These are phyloP conservation scores for Coprinopsis strossmayeri DNA, from an alignment of 768 basidiomycete genomes.

Conservation along the genomic window DNA sequence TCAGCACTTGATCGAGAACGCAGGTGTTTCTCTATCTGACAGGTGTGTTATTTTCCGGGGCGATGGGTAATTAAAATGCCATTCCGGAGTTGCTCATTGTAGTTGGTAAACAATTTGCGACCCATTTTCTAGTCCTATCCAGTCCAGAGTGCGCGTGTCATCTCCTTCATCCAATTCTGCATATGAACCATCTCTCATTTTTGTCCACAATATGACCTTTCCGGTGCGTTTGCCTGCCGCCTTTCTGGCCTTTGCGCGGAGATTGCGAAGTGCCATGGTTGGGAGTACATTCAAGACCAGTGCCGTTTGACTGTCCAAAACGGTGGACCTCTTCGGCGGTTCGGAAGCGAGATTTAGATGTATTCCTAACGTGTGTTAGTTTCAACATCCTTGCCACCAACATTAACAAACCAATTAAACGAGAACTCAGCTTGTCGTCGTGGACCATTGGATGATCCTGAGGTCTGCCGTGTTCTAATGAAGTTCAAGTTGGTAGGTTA, in stretches of 20 bases:
- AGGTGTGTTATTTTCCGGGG: neutral
- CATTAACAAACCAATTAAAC: slow-evolving; percentile 48
- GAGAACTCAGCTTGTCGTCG: slow-evolving; percentile 51
- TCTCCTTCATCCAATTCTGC: slow-evolving; percentile 39
- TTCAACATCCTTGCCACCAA: neutral
- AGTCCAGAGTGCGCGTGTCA: slow-evolving; percentile 52
- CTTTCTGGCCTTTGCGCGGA: slow-evolving; percentile 62
- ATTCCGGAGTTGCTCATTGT: neutral
- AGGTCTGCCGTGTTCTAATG: slow-evolving; percentile 53
- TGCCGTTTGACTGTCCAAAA: slow-evolving; percentile 15
- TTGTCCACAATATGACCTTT: slow-evolving; percentile 47
- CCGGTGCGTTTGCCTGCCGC: slow-evolving; percentile 25
- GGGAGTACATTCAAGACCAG: slow-evolving; percentile 50
- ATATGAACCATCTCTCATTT: slow-evolving; percentile 41
- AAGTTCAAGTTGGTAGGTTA: slow-evolving; percentile 5
- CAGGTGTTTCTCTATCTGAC: neutral
- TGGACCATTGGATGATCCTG: slow-evolving; percentile 25
- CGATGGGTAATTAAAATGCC: neutral
- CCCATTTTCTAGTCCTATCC: slow-evolving; percentile 66
- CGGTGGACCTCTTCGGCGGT: slow-evolving; percentile 7
- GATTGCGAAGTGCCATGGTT: slow-evolving; percentile 57
- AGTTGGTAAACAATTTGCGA: slow-evolving; percentile 31
- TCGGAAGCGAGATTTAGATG: neutral
- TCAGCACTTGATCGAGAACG: neutral
- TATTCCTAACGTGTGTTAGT: slow-evolving; percentile 6